These are phyloP conservation scores for Aspergillus thermomutatus DNA, from an alignment of 2,329 filamentous ascomycete species.

Conservation along the genomic window DNA sequence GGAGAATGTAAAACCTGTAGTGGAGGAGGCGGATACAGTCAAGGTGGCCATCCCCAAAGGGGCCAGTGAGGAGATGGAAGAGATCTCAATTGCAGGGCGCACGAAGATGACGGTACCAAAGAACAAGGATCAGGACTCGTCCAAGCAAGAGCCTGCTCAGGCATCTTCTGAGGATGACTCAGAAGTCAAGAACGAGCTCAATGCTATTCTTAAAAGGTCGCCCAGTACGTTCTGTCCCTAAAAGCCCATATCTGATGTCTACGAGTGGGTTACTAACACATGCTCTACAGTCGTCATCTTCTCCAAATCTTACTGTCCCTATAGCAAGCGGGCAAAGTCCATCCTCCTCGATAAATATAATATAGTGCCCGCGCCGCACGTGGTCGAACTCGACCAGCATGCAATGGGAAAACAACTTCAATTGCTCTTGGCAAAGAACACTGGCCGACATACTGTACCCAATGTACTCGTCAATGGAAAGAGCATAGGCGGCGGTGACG, in stretches of 20 bases:
- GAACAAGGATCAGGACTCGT: conserved; percentile 26
- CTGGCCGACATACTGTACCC: conserved; percentile 80
- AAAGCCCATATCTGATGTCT: background rate
- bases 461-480: conserved; percentile 86
- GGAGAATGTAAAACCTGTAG: conserved; percentile 25
- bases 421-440: conserved; percentile 65
- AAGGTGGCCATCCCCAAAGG: conserved; percentile 37
- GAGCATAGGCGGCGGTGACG: conserved; percentile 87
- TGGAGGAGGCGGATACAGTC: background rate
- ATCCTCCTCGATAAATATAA: conserved; percentile 80
- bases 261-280: background rate
- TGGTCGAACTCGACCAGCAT: conserved; percentile 88
- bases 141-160: conserved; percentile 43
- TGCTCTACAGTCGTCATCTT: conserved; percentile 76
- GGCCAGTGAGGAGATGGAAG: conserved; percentile 36
- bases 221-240: conserved; percentile 61
- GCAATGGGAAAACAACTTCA: conserved; percentile 72
- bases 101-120: conserved; percentile 48
- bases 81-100: conserved; percentile 53
- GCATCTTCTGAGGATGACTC: conserved; percentile 44
- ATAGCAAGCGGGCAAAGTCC: conserved; percentile 78
- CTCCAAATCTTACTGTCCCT: conserved; percentile 89
- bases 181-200: conserved; percentile 65
- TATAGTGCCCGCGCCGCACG: conserved; percentile 76
- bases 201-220: conserved; percentile 75